Conservation (phyloP, 2,329 filamentous ascomycete species). For the Pestalotiopsis sp. region DNA sequence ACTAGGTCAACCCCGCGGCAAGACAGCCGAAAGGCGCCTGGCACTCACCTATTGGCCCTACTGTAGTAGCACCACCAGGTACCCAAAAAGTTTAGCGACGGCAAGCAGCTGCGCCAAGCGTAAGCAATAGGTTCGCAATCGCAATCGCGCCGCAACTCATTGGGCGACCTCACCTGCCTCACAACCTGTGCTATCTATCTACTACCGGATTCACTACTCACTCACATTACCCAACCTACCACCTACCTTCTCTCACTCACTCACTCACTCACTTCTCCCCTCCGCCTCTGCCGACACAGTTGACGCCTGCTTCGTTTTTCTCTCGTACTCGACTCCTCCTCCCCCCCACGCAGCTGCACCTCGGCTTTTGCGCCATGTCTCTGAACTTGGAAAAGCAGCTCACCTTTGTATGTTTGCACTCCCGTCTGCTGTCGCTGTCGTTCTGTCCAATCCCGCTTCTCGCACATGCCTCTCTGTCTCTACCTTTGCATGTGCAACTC, state of each 20-base stretch:
- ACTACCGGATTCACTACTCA: not conserved
- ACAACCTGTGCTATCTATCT: not conserved
- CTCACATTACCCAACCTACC: not conserved
- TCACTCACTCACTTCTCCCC: not conserved
- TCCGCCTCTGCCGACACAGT: not conserved
- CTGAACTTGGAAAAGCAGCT: slow-evolving; percentile 83
- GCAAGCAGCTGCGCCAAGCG: not conserved
- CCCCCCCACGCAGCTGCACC: not conserved
- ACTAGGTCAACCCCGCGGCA: not conserved
- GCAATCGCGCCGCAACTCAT: not conserved
- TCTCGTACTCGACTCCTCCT: not conserved
- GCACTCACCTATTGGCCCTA: not conserved
- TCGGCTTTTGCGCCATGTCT: slow-evolving; percentile 49
- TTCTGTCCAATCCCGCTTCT: not conserved
- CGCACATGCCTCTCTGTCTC: not conserved
- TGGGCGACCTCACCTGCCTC: not conserved
- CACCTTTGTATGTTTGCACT: slow-evolving; percentile 67
- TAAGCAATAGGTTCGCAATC: not conserved
- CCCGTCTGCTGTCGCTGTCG: too few relatives aligned
- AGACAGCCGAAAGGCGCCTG: not conserved
- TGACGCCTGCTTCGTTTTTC: not conserved
- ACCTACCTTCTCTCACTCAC: not conserved
- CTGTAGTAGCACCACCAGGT: not conserved
- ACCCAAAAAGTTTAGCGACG: slow-evolving; percentile 8
- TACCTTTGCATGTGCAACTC: not conserved